Base-by-base conservation (phyloP, 805 yeast genomes). In the Saccharomycopsis guyanensis region DNA sequence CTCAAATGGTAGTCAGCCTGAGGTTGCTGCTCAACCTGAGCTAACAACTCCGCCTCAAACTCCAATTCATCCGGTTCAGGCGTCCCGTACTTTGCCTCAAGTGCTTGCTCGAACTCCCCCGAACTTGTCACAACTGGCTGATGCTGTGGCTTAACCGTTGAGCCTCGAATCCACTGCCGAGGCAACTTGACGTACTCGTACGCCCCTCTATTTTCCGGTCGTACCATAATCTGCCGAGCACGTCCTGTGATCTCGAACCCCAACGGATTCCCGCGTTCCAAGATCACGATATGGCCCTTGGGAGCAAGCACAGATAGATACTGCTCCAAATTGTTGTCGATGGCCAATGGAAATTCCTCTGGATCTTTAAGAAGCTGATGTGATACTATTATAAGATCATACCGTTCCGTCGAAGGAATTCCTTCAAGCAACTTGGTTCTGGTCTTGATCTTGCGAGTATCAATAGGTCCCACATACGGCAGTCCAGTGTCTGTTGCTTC, bases 161-260 rank as follows among this genome's bases (percentile, higher is more conserved):
- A 69, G 1, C 80, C 80, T 31, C 73, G 69, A 34, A 72, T 67
- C 63, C 80, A 84, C 1, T 86, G 83, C 55, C 88, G 68, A 27
- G 93, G 88, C 27, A 79, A 71, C 56, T 81, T 81, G 0, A 82
- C 82, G 34, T 64, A 59, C 53, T 78, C 83, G 10, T 64, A 62
- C 4, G 63, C 69, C 4, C 49, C 46, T 54, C 69, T 70, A 4
- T 76, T 73, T 55, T 83, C 95, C 0, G 97, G 96, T 55, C 97
- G 76, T n/a, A 91, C 66, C 75, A 87, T 77, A 3, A 86, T 65
- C 60, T 91, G 96, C 57, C 98, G 72, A 3, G 97, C 96, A 45
- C 96, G 70, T 0, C 96, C 94, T 47, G 88, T 73, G 2, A 78
- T 71, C 63, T 93, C 98, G 59, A 86, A 86, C 0, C 97, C 97